phyloP scores from a whole-genome alignment of 495 filamentous ascomycete species.

The Penicillium soppii region DNA sequence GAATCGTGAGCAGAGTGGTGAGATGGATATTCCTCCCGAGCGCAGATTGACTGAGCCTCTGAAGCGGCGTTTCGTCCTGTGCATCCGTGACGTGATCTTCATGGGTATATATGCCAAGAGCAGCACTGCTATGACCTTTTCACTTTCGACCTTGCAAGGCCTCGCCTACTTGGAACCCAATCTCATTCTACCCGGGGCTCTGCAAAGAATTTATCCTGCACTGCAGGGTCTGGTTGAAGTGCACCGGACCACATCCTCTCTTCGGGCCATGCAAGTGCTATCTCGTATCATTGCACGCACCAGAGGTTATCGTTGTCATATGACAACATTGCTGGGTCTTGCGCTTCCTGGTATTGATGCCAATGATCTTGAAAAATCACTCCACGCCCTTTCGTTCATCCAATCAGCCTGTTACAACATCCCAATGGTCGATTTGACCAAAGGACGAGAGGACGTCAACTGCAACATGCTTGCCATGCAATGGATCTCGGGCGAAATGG shows the following conservation, averaged over 20 bases:
- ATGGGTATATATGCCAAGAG: constrained; percentile 99
- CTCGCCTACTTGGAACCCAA: constrained; percentile 89
- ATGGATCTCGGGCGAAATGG: constrained; percentile 93
- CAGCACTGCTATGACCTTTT: constrained; percentile 84
- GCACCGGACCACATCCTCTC: constrained; percentile 90
- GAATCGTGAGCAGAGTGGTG: constrained; percentile 91
- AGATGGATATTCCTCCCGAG: constrained; percentile 80
- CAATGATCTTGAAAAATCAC: constrained; percentile 95
- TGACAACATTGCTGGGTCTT: constrained; percentile 87
- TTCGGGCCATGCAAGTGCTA: constrained; percentile 85
- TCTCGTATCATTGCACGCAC: constrained; percentile 85
- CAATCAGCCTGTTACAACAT: constrained; percentile 94
- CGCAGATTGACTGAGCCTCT: constrained; percentile 75
- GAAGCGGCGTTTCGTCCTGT: constrained; percentile 87
- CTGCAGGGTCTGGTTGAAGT: constrained; percentile 97
- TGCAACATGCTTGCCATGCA: constrained; percentile 78
- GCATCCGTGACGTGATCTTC: constrained; percentile 88
- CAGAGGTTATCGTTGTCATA: constrained; percentile 91
- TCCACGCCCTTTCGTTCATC: constrained; percentile 91
- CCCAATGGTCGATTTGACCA: constrained; percentile 80
- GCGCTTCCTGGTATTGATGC: constrained; percentile 95
- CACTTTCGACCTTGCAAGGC: constrained; percentile 83
- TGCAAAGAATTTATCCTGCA: constrained; percentile 95
- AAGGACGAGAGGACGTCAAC: constrained; percentile 65
- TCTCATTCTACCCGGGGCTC: constrained; percentile 86